Evolutionary conservation across 176 grass and related monocot species (phyloP).

Genomic region (Cocos nucifera): DNA sequence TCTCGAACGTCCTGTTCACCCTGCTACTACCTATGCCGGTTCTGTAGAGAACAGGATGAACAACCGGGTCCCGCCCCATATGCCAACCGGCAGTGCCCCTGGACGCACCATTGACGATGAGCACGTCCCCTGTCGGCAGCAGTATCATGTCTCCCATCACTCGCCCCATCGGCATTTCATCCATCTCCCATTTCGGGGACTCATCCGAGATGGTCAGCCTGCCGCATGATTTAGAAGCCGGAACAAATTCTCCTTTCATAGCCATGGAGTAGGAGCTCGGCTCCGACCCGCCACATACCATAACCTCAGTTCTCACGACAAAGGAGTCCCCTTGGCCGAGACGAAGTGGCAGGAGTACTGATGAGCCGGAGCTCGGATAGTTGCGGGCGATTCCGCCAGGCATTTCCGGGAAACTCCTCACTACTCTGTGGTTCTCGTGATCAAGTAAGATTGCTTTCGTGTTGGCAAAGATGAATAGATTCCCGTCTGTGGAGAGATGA

Average conservation of each 20-base stretch:
- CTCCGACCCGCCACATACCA: constrained; percentile 24
- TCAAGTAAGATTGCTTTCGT: constrained; percentile 27
- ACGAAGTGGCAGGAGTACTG: constrained; percentile 25
- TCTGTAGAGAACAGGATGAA: not conserved
- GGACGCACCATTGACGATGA: no score
- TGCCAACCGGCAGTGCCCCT: no score
- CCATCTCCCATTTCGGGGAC: constrained; percentile 21
- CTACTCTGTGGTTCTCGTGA: constrained; percentile 17
- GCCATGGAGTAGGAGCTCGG: not conserved
- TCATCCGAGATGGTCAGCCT: constrained; percentile 23
- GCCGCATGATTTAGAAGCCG: constrained; percentile 16
- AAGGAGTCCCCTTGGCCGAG: not conserved
- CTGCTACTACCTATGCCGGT: not conserved
- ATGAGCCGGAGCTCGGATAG: constrained; percentile 31
- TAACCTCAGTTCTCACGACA: constrained; percentile 15
- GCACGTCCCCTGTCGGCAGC: constrained; percentile 16
- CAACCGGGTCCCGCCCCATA: not conserved
- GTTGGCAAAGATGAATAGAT: constrained; percentile 38
- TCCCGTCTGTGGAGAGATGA: constrained; percentile 27
- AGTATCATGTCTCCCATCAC: constrained; percentile 36
- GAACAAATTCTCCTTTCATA: constrained; percentile 4
- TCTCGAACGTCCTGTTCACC: not conserved
- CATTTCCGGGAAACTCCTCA: constrained; percentile 19
- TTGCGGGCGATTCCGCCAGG: constrained; percentile 24
- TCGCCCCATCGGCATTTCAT: constrained; percentile 19